Conservation (phyloP, 257 asterid species). For the Coffea eugenioides region DNA sequence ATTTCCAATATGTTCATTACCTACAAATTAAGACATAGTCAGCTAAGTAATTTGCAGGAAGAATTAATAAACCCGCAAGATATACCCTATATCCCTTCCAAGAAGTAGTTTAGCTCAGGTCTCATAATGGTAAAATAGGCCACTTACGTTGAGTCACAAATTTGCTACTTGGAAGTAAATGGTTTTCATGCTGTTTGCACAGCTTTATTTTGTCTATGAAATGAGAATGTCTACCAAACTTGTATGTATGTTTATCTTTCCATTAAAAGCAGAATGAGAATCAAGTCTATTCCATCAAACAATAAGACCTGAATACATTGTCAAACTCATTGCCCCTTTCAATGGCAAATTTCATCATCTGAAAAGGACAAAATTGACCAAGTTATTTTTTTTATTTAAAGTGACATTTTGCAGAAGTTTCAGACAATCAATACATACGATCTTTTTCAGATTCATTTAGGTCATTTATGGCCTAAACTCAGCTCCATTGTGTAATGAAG, state of each 20-base stretch:
- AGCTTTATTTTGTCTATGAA: too few relatives aligned
- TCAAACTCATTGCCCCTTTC: neutral
- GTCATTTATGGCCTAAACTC: neutral
- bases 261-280: neutral
- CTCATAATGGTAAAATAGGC: neutral
- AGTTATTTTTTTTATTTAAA: neutral
- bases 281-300: neutral
- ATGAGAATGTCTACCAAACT: neutral
- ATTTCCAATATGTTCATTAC: constrained; percentile 30
- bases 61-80: neutral
- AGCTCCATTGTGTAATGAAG: too few relatives aligned
- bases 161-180: neutral
- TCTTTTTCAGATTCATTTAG: neutral
- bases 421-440: neutral
- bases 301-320: neutral
- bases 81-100: neutral
- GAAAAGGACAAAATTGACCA: neutral
- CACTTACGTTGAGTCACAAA: neutral
- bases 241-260: neutral
- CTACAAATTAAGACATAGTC: constrained; percentile 33
- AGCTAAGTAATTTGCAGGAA: neutral
- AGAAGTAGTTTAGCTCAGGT: neutral
- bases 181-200: neutral
- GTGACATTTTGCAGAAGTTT: neutral
- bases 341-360: neutral